Evolutionary conservation across 2,329 filamentous ascomycete genomes (phyloP).

Genomic region (Fusarium stilboides): DNA sequence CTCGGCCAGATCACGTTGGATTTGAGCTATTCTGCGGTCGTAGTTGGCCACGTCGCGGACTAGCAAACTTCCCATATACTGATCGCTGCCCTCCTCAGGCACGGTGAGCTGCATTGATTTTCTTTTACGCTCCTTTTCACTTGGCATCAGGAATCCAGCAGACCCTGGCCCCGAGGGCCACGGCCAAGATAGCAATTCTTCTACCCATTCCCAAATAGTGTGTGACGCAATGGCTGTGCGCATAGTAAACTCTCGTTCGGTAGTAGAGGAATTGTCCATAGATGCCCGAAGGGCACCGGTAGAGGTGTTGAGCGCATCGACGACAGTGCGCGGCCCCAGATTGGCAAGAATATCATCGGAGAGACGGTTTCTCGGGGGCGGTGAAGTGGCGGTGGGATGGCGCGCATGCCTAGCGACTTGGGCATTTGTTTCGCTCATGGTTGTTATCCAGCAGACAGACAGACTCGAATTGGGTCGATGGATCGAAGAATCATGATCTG

Average conservation of each 20-base stretch:
- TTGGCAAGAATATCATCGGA: conserved; percentile 73
- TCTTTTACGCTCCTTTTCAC: conserved; percentile 58
- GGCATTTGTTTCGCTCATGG: conserved; percentile 55
- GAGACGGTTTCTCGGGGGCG: conserved; percentile 61
- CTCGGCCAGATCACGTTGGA: conserved; percentile 77
- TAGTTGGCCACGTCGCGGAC: conserved; percentile 76
- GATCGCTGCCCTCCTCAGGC: conserved; percentile 45
- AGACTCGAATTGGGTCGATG: conserved; percentile 34
- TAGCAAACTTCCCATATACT: conserved; percentile 80
- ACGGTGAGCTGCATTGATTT: conserved; percentile 50
- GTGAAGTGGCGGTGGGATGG: conserved; percentile 57
- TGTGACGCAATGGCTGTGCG: conserved; percentile 79
- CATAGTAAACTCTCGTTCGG: conserved; percentile 80
- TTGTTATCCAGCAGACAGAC: conserved; percentile 44
- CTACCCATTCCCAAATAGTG: conserved; percentile 80
- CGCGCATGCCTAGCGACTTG: conserved; percentile 54
- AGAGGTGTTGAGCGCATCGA: conserved; percentile 71
- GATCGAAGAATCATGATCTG: conserved; percentile 49
- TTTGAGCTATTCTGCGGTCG: conserved; percentile 81
- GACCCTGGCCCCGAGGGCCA: conserved; percentile 68
- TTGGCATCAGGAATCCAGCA: conserved; percentile 68
- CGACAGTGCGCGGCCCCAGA: conserved; percentile 72
- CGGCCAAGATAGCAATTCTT: conserved; percentile 75
- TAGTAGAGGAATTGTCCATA: conserved; percentile 73
- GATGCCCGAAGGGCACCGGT: conserved; percentile 69